Percentiles rank a stretch among this genome's conserved stretches.
Conservation (phyloP, 768 basidiomycete species). For the Tylopilus intermedius region DNA sequence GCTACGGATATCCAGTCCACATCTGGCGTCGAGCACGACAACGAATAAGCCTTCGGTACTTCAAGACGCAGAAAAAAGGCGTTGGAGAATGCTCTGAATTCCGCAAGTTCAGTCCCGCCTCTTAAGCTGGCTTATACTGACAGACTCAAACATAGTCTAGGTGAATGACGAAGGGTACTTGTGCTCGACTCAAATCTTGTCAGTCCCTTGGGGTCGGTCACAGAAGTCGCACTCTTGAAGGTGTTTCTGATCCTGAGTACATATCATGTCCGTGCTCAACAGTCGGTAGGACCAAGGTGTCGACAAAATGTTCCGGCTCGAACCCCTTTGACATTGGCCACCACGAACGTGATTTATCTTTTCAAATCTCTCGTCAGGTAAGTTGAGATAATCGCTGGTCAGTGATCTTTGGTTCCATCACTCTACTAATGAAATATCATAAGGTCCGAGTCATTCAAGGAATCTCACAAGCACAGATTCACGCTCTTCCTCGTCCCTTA, state of each 20-base stretch:
- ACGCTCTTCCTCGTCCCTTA: too few relatives aligned
- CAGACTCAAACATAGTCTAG: slow-evolving; percentile 32
- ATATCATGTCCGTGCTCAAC: slow-evolving; percentile 6
- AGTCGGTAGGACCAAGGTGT: slow-evolving; percentile 88
- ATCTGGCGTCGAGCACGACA: slow-evolving; percentile 31
- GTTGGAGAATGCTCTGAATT: slow-evolving; percentile 79
- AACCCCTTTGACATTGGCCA: slow-evolving; percentile 77
- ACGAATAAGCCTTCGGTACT: slow-evolving; percentile 49
- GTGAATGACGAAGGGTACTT: slow-evolving; percentile 91
- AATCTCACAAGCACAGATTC: slow-evolving; percentile 57
- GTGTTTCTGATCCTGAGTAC: slow-evolving; percentile 35
- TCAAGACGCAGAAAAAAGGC: slow-evolving; percentile 76
- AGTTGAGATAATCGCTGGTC: slow-evolving; percentile 89
- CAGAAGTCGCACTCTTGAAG: slow-evolving; percentile 89
- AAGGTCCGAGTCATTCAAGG: slow-evolving; percentile 48
- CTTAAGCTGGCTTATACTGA: slow-evolving; percentile 1
- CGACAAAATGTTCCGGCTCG: slow-evolving; percentile 99
- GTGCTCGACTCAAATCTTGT: slow-evolving; percentile 84
- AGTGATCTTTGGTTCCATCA: slow-evolving; percentile 16
- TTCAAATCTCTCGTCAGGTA: slow-evolving; percentile 82
- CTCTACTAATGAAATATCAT: slow-evolving; percentile 52
- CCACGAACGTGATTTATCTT: slow-evolving; percentile 88
- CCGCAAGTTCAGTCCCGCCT: slow-evolving; percentile 39
- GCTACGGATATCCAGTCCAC: slow-evolving; percentile 32
- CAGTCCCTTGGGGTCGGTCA: slow-evolving; percentile 88